A percentile compares a stretch with the other conserved stretches of the same genome.
These are phyloP conservation scores for Wickerhamomyces alni DNA, from an alignment of 805 yeast species.

Conservation along the genomic window DNA sequence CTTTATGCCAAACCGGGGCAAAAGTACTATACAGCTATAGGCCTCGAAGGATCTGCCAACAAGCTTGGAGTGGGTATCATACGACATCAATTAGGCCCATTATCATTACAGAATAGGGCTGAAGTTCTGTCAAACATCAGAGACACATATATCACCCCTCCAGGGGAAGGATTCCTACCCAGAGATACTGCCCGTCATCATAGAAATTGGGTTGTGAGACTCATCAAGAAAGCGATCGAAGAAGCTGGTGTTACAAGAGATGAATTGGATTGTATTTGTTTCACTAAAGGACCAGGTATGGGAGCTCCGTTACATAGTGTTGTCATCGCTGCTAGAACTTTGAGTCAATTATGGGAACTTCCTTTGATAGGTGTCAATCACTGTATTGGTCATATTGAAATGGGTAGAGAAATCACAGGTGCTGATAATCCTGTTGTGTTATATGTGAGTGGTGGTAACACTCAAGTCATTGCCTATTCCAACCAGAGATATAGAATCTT, in stretches of 20 bases:
- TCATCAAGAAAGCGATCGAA: constrained; percentile 57
- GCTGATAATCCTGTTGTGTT: constrained; percentile 95
- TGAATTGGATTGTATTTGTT: constrained; percentile 77
- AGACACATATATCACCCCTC: constrained; percentile 93
- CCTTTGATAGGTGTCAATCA: constrained; percentile 96
- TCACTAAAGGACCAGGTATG: constrained; percentile 99
- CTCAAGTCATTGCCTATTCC: constrained; percentile 96
- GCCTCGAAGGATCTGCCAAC: constrained; percentile 96
- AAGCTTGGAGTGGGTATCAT: constrained; percentile 93
- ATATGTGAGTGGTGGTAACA: constrained; percentile 97
- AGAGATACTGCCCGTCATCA: constrained; percentile 97
- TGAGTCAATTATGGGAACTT: constrained; percentile 69
- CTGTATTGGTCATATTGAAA: constrained; percentile 96
- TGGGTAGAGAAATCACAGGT: constrained; percentile 99
- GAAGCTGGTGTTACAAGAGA: constrained; percentile 47
- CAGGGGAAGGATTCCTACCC: constrained; percentile 97
- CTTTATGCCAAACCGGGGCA: constrained; percentile 35
- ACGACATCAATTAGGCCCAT: constrained; percentile 60
- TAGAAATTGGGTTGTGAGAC: constrained; percentile 85
- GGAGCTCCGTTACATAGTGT: constrained; percentile 97
- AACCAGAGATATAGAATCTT: constrained; percentile 92
- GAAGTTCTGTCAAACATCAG: constrained; percentile 82
- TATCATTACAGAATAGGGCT: constrained; percentile 55
- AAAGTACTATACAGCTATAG: constrained; percentile 64
- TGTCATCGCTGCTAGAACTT: constrained; percentile 85